Base-by-base conservation (phyloP, 495 filamentous ascomycete genomes). In the Poronia punctata region DNA sequence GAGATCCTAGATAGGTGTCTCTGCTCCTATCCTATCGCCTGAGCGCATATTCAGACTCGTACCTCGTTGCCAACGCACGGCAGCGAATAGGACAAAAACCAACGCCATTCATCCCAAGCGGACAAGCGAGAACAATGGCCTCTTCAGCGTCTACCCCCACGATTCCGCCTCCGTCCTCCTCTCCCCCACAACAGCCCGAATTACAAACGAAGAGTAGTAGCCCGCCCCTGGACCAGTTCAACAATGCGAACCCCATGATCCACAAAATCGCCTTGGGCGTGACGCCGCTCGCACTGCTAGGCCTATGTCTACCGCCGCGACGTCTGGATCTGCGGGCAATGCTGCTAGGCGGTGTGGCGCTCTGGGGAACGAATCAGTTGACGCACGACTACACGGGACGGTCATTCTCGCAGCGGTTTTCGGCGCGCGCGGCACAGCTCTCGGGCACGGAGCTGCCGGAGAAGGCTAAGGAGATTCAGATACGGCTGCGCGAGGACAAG, bases 291-390 rank as follows among this genome's bases (percentile, higher is more conserved):
- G 78, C 79, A 25, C 86, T 89, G 1, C 50, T 84, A 36, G 76
- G 87, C 24, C 72, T 84, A 35, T 63, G 77, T 42, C 71, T 95
- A 10, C 90, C 90, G 3, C 85, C 87, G 0, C 83, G 88, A 29
- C 87, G 86, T 57, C 64, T 94, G 30, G 85, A 80, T 56, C 20
- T 75, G 40, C 82, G 78, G 62, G 72, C 83, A 42, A 66, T 85
- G 47, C 71, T 79, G 12, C 72, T 86, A 2, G 66, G 64, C 28
- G 64, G 65, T 39, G 67, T 75, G 6, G 86, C 78, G 64, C 61
- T 74, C 37, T 62, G 75, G 47, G 75, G 75, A 35, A 78, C 80
- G 12, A 80, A 87, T 62, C 75, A 85, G 50, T 66, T 93, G 14
- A 67, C 65, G n/a, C 40, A 60, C 19, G 64, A 74, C 36, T 73